Base-by-base conservation (phyloP, 2,329 filamentous ascomycete genomes). In the Drechslerella stenobrocha region DNA sequence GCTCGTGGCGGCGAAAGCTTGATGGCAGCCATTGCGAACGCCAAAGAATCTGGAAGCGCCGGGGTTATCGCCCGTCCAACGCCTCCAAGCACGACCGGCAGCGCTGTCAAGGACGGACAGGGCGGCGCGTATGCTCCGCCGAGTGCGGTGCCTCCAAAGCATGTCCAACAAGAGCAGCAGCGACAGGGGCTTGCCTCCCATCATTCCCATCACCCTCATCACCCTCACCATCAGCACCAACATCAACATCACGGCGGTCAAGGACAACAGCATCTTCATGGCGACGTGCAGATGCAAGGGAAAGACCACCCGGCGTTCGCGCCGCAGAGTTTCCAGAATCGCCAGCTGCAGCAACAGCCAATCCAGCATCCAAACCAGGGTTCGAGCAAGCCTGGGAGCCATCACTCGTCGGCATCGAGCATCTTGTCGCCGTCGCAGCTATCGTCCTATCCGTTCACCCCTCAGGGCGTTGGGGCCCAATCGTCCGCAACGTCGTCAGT, bases 391-490 rank as follows among this genome's bases (percentile, higher is more conserved):
- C 52, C 67, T 48, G 35, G 35, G 22, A 52, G 44, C 56, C 55
- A 56, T 56, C 52, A 45, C 64, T 73, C 56, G 37, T 73, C 53
- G 47, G 69, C 32, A 20, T 67, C 63, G 37, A 60, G 63, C 50
- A 67, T 67, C 34, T 13, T 67, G 18, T 60, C 63, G 46, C 63
- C 63, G 28, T 52, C 63, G 28, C 63, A 67, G 51, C 35, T 67
- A 18, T 67, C 63, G 7, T 58, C 63, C 15, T 67, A 67, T 60
- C 63, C 63, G 45, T 67, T 67, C 46, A 60, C 63, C 8, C 55
- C 63, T 40, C 63, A 67, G 20, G 48, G 37, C 44, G 50, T 66
- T 32, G 60, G 60, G 22, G 30, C 52, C 11, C 63, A 67, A 44
- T 67, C 63, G 15, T 67, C 63, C 40, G 35, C 63, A 34, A 60